A percentile compares a stretch with the other conserved stretches of the same genome.
These are phyloP conservation scores for Ziziphus jujuba DNA, from an alignment of 306 rosid species.

Conservation along the genomic window DNA sequence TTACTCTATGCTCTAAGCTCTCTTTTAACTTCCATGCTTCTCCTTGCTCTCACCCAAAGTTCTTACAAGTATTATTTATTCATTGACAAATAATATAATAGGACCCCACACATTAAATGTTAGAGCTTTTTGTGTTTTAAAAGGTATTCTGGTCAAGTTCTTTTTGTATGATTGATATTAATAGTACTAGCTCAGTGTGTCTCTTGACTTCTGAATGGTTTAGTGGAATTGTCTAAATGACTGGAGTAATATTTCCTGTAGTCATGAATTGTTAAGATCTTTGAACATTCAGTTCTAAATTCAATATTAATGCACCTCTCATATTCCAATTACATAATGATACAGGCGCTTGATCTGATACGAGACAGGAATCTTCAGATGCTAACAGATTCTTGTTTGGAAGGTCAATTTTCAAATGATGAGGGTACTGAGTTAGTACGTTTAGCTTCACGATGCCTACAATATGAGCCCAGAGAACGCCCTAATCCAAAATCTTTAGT, in stretches of 20 bases:
- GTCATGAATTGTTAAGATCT: background rate
- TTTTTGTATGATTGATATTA: no score
- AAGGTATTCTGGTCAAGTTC: no score
- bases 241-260: background rate
- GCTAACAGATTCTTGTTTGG: conserved; percentile 93
- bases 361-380: conserved; percentile 82
- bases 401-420: conserved; percentile 83
- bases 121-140: no score
- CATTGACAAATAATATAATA: no score
- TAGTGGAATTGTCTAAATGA: no score
- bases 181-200: no score
- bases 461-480: conserved; percentile 93
- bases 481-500: conserved; percentile 86
- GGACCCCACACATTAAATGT: no score
- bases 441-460: conserved; percentile 85
- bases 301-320: conserved; percentile 25
- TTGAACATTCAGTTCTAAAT: conserved; percentile 13
- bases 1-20: no score
- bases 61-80: no score
- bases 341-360: conserved; percentile 92
- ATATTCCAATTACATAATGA: conserved; percentile 26
- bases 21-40: no score
- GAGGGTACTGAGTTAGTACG: conserved; percentile 95
- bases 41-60: no score
- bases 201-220: no score